phyloP scores from a whole-genome alignment of 352 stramenopile genomes.

The Pythium aphanidermatum region DNA sequence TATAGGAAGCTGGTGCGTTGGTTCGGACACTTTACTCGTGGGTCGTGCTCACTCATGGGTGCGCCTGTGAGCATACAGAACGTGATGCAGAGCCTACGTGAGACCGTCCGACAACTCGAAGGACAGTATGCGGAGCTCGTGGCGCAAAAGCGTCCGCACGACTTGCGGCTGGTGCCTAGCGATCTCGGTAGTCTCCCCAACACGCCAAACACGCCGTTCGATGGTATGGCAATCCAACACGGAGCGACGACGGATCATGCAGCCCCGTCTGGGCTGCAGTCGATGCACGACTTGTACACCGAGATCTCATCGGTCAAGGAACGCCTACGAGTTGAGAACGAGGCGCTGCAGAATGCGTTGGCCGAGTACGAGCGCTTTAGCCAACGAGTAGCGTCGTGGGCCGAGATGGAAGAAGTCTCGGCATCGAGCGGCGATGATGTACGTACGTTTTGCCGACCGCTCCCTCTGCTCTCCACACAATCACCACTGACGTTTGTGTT shows the following conservation, averaged over 20 bases:
- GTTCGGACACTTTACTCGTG: neutral
- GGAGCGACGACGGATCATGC: too few species aligned
- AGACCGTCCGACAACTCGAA: conserved; percentile 10
- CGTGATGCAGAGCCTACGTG: conserved; percentile 11
- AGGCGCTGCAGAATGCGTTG: conserved; percentile 5
- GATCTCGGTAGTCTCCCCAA: too few species aligned
- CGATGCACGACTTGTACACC: conserved; percentile 2
- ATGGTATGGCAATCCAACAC: too few species aligned
- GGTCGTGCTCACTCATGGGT: neutral
- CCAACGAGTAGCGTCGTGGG: conserved; percentile 11
- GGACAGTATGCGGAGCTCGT: conserved; percentile 7
- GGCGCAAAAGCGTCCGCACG: conserved; percentile 8
- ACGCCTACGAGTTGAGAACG: conserved; percentile 8
- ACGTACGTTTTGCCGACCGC: neutral
- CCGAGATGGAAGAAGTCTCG: conserved; percentile 1
- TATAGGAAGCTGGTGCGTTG: conserved; percentile 18
- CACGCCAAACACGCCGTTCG: too few species aligned
- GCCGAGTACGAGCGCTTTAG: conserved; percentile 10
- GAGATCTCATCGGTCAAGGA: conserved; percentile 18
- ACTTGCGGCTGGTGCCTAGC: too few species aligned
- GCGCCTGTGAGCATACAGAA: too few species aligned
- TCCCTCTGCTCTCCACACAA: too few species aligned
- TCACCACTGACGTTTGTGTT: too few species aligned
- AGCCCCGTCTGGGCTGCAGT: neutral
- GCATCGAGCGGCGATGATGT: conserved; percentile 13